Evolutionary conservation across 106 monocot genomes (phyloP).

Genomic region (Dendrobium nobile): DNA sequence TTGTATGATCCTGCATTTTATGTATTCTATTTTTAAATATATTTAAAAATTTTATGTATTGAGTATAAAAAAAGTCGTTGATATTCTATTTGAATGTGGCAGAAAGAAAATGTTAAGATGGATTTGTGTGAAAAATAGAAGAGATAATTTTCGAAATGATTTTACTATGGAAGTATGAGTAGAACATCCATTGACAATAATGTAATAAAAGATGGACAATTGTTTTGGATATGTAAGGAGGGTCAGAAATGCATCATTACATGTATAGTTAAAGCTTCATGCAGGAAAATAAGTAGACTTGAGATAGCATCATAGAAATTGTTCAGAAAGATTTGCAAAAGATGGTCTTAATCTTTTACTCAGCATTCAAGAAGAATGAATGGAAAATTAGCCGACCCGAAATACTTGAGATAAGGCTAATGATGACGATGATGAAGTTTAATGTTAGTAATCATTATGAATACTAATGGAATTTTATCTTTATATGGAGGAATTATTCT

Average conservation of each 20-base stretch:
- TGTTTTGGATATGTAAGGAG: background rate
- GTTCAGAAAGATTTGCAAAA: background rate
- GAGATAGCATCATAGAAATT: background rate
- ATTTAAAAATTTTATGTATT: no score
- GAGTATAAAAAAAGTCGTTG: no score
- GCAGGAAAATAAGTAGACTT: background rate
- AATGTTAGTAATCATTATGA: background rate
- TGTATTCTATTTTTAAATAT: no score
- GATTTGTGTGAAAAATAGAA: no score
- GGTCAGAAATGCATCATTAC: no score
- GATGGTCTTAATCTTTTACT: background rate
- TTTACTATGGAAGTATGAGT: no score
- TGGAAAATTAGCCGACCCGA: background rate
- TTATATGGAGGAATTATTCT: background rate
- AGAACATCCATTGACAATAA: no score
- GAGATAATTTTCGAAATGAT: no score
- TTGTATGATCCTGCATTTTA: no score
- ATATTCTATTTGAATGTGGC: no score
- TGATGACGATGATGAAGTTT: background rate
- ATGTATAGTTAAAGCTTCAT: background rate
- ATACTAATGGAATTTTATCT: background rate
- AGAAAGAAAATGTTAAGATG: no score
- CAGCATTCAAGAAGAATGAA: background rate
- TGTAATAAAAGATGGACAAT: background rate
- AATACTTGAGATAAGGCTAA: no score